These are phyloP conservation scores for Trichoderma sp. DNA, from an alignment of 2,329 filamentous ascomycete genomes.

Conservation along the genomic window DNA sequence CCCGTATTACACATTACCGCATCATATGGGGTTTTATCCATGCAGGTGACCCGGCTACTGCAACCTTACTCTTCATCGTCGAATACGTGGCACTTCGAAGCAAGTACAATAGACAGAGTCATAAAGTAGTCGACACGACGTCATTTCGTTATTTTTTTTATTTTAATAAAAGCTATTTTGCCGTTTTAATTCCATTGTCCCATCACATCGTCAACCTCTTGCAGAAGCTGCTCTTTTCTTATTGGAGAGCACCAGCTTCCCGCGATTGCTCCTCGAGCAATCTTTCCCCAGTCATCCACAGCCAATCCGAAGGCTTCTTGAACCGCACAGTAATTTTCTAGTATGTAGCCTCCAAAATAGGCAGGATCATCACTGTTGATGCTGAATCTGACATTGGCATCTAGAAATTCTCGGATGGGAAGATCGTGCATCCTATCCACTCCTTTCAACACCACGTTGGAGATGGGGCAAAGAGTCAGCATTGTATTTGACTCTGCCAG, in stretches of 20 bases:
- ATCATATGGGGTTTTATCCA: too few relatives aligned
- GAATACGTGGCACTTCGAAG: not conserved
- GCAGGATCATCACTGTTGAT: constrained; percentile 76
- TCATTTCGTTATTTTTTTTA: not conserved
- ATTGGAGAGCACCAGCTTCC: constrained; percentile 69
- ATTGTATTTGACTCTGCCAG: constrained; percentile 60
- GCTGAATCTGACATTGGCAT: constrained; percentile 65
- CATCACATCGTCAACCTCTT: constrained; percentile 40
- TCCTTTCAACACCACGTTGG: constrained; percentile 57
- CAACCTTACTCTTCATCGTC: not conserved
- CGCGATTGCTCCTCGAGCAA: constrained; percentile 62
- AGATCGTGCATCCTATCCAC: constrained; percentile 35
- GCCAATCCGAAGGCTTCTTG: constrained; percentile 68
- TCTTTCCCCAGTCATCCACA: constrained; percentile 65
- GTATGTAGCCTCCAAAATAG: constrained; percentile 74
- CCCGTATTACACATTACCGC: too few relatives aligned
- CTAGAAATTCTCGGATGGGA: constrained; percentile 64
- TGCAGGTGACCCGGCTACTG: not conserved
- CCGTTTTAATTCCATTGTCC: not conserved
- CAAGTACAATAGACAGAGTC: not conserved
- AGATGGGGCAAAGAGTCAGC: constrained; percentile 72
- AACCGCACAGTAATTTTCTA: constrained; percentile 72
- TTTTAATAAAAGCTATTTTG: not conserved
- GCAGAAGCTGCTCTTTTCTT: constrained; percentile 62
- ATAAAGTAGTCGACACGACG: not conserved